Evolutionary conservation across 2,329 filamentous ascomycete genomes (phyloP).

Genomic region (Mycosphaerella sp.): DNA sequence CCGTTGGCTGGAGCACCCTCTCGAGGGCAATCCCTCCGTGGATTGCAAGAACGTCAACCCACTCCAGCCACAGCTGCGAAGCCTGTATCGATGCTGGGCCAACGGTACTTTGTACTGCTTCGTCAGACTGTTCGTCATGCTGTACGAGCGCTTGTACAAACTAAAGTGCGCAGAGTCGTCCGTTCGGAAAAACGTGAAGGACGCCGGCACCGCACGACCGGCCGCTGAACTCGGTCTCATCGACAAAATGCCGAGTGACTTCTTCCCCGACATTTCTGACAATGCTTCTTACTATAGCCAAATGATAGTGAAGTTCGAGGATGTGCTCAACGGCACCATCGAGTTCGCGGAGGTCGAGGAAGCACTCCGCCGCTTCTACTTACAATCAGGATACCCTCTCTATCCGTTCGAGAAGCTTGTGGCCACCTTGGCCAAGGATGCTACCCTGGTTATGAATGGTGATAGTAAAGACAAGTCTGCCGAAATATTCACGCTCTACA

Average conservation of each 20-base stretch:
- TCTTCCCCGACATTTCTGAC: constrained; percentile 61
- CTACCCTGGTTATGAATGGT: constrained; percentile 72
- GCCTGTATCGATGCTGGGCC: constrained; percentile 81
- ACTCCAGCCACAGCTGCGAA: constrained; percentile 74
- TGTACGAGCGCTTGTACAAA: constrained; percentile 76
- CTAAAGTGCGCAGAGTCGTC: constrained; percentile 74
- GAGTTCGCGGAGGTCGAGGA: constrained; percentile 84
- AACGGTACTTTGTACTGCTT: constrained; percentile 93
- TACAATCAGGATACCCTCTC: constrained; percentile 83
- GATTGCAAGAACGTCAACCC: constrained; percentile 59
- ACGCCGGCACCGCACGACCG: constrained; percentile 69
- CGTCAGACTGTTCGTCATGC: constrained; percentile 84
- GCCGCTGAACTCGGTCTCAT: constrained; percentile 78
- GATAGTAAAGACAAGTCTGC: constrained; percentile 91
- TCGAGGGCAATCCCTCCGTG: constrained; percentile 51
- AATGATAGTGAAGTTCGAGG: constrained; percentile 77
- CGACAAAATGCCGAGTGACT: constrained; percentile 66
- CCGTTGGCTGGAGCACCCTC: constrained; percentile 59
- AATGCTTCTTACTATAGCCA: constrained; percentile 76
- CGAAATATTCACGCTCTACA: constrained; percentile 82
- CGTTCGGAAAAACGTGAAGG: constrained; percentile 66
- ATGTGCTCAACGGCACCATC: constrained; percentile 73
- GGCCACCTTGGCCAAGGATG: constrained; percentile 71
- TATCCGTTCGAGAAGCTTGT: constrained; percentile 91
- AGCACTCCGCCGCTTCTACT: constrained; percentile 82